A percentile compares a stretch with the other conserved stretches of the same genome.
Conservation (phyloP, 2,329 filamentous ascomycete genomes). For the Didymella keratinophila region DNA sequence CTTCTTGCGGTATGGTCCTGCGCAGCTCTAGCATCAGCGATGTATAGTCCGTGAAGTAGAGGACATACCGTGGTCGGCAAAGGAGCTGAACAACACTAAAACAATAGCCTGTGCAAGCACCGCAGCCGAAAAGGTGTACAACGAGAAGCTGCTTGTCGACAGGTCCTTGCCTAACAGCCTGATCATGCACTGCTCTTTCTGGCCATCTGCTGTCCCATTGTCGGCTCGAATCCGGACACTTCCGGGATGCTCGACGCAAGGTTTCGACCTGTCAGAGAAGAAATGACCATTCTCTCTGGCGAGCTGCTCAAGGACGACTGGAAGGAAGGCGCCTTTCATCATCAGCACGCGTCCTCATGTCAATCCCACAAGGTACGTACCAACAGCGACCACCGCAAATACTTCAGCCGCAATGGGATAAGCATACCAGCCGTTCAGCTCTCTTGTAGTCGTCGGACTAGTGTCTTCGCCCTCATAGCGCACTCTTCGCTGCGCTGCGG, state of each 20-base stretch:
- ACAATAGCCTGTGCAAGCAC: constrained; percentile 86
- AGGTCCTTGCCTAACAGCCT: constrained; percentile 79
- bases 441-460: constrained; percentile 79
- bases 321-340: constrained; percentile 80
- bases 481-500: background rate
- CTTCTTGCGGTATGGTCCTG: constrained; percentile 76
- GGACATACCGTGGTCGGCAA: constrained; percentile 81
- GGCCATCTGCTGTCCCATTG: constrained; percentile 27
- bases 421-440: constrained; percentile 87
- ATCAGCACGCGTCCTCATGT: background rate
- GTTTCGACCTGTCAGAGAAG: constrained; percentile 73
- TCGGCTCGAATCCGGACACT: constrained; percentile 21
- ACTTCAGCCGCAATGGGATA: constrained; percentile 92
- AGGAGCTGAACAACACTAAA: constrained; percentile 90
- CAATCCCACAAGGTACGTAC: constrained; percentile 59
- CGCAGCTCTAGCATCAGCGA: constrained; percentile 1
- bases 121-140: constrained; percentile 93
- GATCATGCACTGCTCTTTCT: constrained; percentile 73
- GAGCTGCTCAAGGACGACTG: constrained; percentile 88
- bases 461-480: constrained; percentile 54
- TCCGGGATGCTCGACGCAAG: constrained; percentile 69
- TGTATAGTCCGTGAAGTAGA: background rate
- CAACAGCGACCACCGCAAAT: constrained; percentile 86
- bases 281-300: constrained; percentile 88
- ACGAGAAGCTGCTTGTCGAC: constrained; percentile 91